These are phyloP conservation scores for Colletotrichum tabaci DNA, from an alignment of 2,329 filamentous ascomycete genomes.

Conservation along the genomic window DNA sequence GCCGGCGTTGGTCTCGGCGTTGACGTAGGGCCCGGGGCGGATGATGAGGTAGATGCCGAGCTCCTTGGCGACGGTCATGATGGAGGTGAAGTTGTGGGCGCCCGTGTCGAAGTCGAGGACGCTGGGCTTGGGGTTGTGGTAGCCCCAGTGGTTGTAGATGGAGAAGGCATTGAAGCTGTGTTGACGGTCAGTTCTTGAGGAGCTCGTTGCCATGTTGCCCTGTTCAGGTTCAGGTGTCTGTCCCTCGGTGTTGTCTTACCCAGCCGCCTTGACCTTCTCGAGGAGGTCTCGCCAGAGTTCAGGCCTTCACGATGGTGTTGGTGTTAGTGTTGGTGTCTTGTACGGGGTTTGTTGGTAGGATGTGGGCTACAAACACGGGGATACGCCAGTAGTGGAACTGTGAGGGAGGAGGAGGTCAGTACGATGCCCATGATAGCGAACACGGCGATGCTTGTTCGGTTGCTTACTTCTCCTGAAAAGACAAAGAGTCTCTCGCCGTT, in stretches of 20 bases:
- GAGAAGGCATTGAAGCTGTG: conserved; percentile 59
- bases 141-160: conserved; percentile 60
- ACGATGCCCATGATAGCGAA: not conserved
- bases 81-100: conserved; percentile 63
- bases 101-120: conserved; percentile 54
- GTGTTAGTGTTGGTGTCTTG: conserved; percentile 16
- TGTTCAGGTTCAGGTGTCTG: too few relatives aligned
- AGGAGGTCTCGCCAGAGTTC: conserved; percentile 59
- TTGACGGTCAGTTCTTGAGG: not conserved
- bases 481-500: conserved; percentile 59
- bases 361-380: conserved; percentile 53
- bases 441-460: not conserved
- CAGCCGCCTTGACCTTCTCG: conserved; percentile 59
- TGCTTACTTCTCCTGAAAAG: conserved; percentile 57
- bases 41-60: conserved; percentile 59
- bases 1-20: conserved; percentile 74
- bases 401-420: conserved; percentile 13
- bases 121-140: conserved; percentile 54
- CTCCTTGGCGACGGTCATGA: conserved; percentile 61
- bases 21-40: conserved; percentile 74
- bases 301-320: conserved; percentile 42
- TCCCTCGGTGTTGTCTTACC: conserved; percentile 45
- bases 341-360: too few relatives aligned
- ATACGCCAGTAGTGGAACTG: conserved; percentile 60
- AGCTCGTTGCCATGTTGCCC: not conserved